These are phyloP conservation scores for Syzygium oleosum DNA, from an alignment of 345 rosid species.

Conservation along the genomic window DNA sequence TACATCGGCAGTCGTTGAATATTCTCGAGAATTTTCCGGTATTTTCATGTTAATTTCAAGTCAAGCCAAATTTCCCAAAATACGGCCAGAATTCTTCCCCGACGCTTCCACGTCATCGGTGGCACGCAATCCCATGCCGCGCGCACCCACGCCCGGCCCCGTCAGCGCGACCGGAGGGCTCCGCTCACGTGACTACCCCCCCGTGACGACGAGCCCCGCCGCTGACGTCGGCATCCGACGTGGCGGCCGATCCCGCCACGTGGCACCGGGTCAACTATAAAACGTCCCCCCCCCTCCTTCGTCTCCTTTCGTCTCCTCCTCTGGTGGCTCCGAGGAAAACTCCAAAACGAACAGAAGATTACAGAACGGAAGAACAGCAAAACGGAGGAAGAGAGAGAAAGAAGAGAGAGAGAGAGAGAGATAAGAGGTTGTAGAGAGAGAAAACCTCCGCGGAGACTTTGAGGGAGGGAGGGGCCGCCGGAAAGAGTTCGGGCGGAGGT, in stretches of 20 bases:
- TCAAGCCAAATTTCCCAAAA: neutral
- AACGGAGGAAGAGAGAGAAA: neutral
- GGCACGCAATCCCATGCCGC: neutral
- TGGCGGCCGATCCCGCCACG: slow-evolving; percentile 51
- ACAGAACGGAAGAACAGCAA: neutral
- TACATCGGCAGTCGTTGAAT: too few relatives aligned
- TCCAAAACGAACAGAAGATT: neutral
- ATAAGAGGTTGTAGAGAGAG: neutral
- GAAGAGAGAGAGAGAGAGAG: neutral
- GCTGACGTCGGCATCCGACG: slow-evolving; percentile 36
- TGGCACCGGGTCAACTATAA: slow-evolving; percentile 25
- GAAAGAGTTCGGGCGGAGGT: neutral
- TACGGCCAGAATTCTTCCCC: neutral
- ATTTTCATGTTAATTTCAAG: neutral
- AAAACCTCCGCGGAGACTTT: neutral
- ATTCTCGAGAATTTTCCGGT: neutral
- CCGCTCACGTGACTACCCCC: slow-evolving; percentile 21
- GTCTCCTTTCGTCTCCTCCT: slow-evolving; percentile 1
- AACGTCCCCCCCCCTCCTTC: slow-evolving; percentile 1
- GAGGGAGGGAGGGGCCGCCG: neutral
- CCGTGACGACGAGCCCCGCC: neutral
- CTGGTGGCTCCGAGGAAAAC: neutral
- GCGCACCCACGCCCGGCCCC: neutral
- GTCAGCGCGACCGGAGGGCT: slow-evolving; percentile 14
- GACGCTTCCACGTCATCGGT: neutral